These are phyloP conservation scores for Myxozyma melibiosi DNA, from an alignment of 805 yeast genomes.

Conservation along the genomic window DNA sequence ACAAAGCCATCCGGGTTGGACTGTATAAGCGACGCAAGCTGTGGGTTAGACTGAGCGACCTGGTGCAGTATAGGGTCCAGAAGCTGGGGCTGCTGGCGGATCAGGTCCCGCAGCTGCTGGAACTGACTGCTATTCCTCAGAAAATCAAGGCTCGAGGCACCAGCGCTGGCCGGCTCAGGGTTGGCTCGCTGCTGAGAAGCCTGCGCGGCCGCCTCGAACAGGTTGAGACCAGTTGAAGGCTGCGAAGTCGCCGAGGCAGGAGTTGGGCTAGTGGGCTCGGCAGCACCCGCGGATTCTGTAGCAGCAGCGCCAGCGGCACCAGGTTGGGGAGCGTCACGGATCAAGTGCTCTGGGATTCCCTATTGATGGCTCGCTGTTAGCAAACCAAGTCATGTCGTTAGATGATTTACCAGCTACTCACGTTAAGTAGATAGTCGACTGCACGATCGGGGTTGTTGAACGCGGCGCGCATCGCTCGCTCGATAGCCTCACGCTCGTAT, in stretches of 20 bases:
- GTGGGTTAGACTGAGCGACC: constrained; percentile 79
- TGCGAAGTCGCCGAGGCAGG: constrained; percentile 35
- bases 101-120: constrained; percentile 69
- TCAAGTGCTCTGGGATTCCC: constrained; percentile 76
- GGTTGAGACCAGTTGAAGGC: constrained; percentile 42
- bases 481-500: constrained; percentile 82
- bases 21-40: constrained; percentile 59
- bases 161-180: constrained; percentile 46
- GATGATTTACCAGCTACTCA: background rate
- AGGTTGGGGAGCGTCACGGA: constrained; percentile 36
- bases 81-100: constrained; percentile 85
- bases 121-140: constrained; percentile 44
- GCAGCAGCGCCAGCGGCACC: constrained; percentile 35
- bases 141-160: constrained; percentile 51
- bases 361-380: constrained; percentile 8
- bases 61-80: constrained; percentile 82
- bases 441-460: constrained; percentile 98
- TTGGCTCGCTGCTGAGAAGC: constrained; percentile 56
- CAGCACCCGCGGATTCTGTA: constrained; percentile 28
- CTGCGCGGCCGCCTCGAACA: constrained; percentile 46
- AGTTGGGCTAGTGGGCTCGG: constrained; percentile 31
- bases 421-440: constrained; percentile 84
- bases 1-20: constrained; percentile 85
- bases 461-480: constrained; percentile 90
- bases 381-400: too few species aligned